Conservation (phyloP, 306 rosid species). For the Sesbania bispinosa region DNA sequence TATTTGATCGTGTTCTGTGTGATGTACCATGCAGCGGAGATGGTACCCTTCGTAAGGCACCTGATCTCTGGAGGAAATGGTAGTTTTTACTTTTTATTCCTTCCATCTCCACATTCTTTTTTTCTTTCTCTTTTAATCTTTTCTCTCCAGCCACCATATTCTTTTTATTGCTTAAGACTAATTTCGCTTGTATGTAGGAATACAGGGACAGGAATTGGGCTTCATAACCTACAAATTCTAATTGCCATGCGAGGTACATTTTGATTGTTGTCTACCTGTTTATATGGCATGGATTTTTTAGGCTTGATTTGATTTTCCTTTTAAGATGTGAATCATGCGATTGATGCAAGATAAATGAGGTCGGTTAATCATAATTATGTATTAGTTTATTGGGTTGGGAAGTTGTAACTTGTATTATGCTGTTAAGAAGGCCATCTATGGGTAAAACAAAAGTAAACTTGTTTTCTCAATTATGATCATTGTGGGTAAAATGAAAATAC, state of each 20-base stretch:
- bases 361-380: not conserved
- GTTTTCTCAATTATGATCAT: not conserved
- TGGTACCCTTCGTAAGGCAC: conserved; percentile 98
- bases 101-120: not conserved
- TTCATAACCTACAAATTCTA: conserved; percentile 77
- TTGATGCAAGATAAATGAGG: not conserved
- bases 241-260: conserved; percentile 64
- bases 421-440: not conserved
- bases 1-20: conserved; percentile 85
- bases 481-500: not conserved
- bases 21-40: conserved; percentile 99
- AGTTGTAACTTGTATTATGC: not conserved
- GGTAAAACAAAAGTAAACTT: not conserved
- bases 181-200: conserved; percentile 56
- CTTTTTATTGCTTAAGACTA: conserved; percentile 1
- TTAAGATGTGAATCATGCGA: not conserved
- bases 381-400: conserved; percentile 7
- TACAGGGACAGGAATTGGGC: conserved; percentile 75
- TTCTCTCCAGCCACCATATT: not conserved
- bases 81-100: conserved; percentile 32
- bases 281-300: not conserved
- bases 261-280: not conserved
- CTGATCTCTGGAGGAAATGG: conserved; percentile 98
- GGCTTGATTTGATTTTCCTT: conserved; percentile 13
- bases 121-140: not conserved